These are phyloP conservation scores for Suillus sp. DNA, from an alignment of 768 basidiomycete species.

Conservation along the genomic window DNA sequence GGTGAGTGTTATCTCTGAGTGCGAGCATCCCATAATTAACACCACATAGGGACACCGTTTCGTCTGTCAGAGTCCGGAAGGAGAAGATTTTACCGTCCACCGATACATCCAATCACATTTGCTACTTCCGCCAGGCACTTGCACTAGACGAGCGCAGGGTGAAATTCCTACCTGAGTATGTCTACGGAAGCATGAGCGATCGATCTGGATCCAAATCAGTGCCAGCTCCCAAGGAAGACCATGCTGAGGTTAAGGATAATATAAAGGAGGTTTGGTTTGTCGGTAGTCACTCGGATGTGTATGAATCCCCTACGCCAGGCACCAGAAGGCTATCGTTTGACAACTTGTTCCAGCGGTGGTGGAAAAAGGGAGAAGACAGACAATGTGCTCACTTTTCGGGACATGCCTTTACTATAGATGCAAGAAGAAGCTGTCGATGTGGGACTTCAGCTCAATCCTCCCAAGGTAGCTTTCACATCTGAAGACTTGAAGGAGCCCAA, in stretches of 20 bases:
- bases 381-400: slow-evolving; percentile 24
- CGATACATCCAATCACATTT: slow-evolving; percentile 35
- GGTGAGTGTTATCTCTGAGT: slow-evolving; percentile 30
- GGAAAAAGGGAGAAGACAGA: slow-evolving; percentile 26
- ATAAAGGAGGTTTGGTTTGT: slow-evolving; percentile 49
- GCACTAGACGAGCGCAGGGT: slow-evolving; percentile 50
- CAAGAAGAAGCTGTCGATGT: slow-evolving; percentile 30
- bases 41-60: slow-evolving; percentile 47
- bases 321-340: not conserved
- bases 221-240: slow-evolving; percentile 13
- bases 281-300: slow-evolving; percentile 43
- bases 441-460: slow-evolving; percentile 25
- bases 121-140: slow-evolving; percentile 48
- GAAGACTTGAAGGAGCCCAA: slow-evolving; percentile 26
- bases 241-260: slow-evolving; percentile 2
- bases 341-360: slow-evolving; percentile 27
- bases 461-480: slow-evolving; percentile 33
- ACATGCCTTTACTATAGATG: slow-evolving; percentile 35
- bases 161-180: slow-evolving; percentile 50
- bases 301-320: slow-evolving; percentile 11
- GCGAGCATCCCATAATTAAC: not conserved
- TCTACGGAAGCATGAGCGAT: slow-evolving; percentile 25
- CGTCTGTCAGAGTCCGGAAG: slow-evolving; percentile 43
- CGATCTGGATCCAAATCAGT: slow-evolving; percentile 6
- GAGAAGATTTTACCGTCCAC: slow-evolving; percentile 36